Evolutionary conservation across 495 filamentous ascomycete genomes (phyloP).

Genomic region (Daldinia concentrica): DNA sequence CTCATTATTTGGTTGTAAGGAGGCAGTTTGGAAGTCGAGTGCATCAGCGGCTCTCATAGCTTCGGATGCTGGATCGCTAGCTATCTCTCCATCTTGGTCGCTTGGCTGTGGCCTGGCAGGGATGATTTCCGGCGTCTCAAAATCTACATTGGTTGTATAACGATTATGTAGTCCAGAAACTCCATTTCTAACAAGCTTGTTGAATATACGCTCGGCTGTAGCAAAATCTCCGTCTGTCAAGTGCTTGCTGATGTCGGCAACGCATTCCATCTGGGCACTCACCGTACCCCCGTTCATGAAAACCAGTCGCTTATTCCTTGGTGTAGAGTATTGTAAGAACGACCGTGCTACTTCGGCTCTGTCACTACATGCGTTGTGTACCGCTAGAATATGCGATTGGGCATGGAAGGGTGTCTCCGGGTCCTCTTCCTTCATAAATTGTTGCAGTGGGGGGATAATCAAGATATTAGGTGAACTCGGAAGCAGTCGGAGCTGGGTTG

Average conservation of each 20-base stretch:
- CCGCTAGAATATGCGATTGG: constrained; percentile 50
- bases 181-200: constrained; percentile 55
- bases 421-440: constrained; percentile 46
- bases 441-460: constrained; percentile 55
- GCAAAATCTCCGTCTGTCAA: constrained; percentile 53
- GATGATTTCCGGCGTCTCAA: constrained; percentile 1
- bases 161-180: constrained; percentile 47
- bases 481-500: constrained; percentile 61
- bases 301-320: constrained; percentile 55
- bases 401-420: constrained; percentile 44
- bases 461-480: constrained; percentile 60
- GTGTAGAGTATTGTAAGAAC: constrained; percentile 55
- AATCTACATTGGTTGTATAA: constrained; percentile 1
- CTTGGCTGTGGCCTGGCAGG: constrained; percentile 1
- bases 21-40: constrained; percentile 58
- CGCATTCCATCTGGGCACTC: constrained; percentile 55
- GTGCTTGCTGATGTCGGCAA: constrained; percentile 54
- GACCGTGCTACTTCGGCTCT: constrained; percentile 54
- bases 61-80: constrained; percentile 51
- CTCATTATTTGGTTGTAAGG: constrained; percentile 51
- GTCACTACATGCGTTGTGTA: constrained; percentile 53
- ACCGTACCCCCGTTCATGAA: constrained; percentile 63
- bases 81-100: constrained; percentile 14
- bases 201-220: constrained; percentile 56
- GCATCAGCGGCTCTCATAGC: constrained; percentile 62